Conservation (phyloP, 257 asterid species). For the Solanum okadae region DNA sequence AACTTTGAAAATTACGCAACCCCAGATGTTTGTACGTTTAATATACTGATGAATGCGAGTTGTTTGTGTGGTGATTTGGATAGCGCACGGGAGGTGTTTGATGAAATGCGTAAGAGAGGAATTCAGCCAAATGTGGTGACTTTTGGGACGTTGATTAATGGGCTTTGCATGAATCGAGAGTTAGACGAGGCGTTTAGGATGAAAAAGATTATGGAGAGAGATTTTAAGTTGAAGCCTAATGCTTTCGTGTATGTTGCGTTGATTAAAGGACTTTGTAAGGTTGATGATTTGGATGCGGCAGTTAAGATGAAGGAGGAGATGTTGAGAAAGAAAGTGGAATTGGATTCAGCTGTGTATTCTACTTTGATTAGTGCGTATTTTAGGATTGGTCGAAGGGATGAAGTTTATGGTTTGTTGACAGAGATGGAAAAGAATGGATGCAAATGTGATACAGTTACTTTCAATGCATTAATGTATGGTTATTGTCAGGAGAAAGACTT, state of each 20-base stretch:
- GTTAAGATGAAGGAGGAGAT: constrained; percentile 55
- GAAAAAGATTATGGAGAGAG: constrained; percentile 52
- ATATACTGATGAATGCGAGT: constrained; percentile 44
- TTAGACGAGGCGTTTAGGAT: constrained; percentile 35
- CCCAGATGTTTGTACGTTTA: constrained; percentile 63
- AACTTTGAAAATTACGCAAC: constrained; percentile 23
- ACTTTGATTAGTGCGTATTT: constrained; percentile 55
- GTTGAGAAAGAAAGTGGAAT: constrained; percentile 35
- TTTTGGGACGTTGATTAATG: constrained; percentile 60
- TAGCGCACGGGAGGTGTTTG: constrained; percentile 42
- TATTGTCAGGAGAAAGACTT: constrained; percentile 53
- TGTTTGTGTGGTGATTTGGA: constrained; percentile 25
- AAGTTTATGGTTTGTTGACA: constrained; percentile 29
- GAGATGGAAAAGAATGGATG: constrained; percentile 62
- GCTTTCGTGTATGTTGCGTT: constrained; percentile 40
- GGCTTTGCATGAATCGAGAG: constrained; percentile 32
- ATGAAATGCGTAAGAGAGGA: constrained; percentile 52
- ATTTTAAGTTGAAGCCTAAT: constrained; percentile 35
- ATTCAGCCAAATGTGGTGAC: constrained; percentile 53
- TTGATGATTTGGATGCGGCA: constrained; percentile 25
- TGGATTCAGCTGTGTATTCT: constrained; percentile 55
- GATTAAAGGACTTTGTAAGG: constrained; percentile 60
- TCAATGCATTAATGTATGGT: constrained; percentile 57
- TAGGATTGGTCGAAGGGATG: constrained; percentile 43
- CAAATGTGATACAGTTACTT: constrained; percentile 45